Conservation (phyloP, 805 yeast species). For the Candida caryicola region DNA sequence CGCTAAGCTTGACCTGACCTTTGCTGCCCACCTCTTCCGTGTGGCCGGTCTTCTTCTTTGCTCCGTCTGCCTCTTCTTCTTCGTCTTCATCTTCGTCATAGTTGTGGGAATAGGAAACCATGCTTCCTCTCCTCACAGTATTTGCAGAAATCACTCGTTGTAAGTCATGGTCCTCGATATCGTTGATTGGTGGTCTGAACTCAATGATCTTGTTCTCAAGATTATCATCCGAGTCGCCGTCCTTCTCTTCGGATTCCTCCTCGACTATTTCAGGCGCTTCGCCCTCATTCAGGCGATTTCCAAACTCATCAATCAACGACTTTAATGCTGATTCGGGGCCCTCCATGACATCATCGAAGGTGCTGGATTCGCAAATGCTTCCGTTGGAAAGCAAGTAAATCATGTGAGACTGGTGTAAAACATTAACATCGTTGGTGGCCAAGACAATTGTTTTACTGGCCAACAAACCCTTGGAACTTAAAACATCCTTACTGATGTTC, state of each 20-base stretch:
- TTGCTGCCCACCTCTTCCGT: slow-evolving; percentile 14
- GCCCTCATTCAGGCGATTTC: slow-evolving; percentile 17
- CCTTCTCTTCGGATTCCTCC: slow-evolving; percentile 6
- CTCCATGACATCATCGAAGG: slow-evolving; percentile 46
- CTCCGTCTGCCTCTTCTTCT: slow-evolving; percentile 22
- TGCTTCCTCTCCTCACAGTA: slow-evolving; percentile 25
- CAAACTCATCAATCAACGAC: slow-evolving; percentile 30
- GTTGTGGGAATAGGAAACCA: slow-evolving; percentile 33
- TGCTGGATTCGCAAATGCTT: slow-evolving; percentile 54
- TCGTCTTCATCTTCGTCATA: slow-evolving; percentile 27
- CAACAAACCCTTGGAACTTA: slow-evolving; percentile 47
- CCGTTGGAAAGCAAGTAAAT: slow-evolving; percentile 59
- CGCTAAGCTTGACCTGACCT: slow-evolving; percentile 29
- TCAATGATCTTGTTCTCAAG: slow-evolving; percentile 1
- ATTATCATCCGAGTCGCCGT: background rate
- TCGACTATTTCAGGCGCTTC: slow-evolving; percentile 10
- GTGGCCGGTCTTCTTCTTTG: slow-evolving; percentile 17
- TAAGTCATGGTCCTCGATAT: slow-evolving; percentile 19
- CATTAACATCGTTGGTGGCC: slow-evolving; percentile 57
- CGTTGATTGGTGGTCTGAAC: slow-evolving; percentile 15
- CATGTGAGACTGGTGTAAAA: slow-evolving; percentile 55
- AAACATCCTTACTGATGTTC: slow-evolving; percentile 49
- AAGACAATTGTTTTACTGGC: slow-evolving; percentile 52
- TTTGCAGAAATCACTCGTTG: slow-evolving; percentile 14
- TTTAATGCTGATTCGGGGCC: slow-evolving; percentile 33